A percentile compares a stretch with the other conserved stretches of the same genome.
These are phyloP conservation scores for Fusarium brachygibbosum DNA, from an alignment of 2,329 filamentous ascomycete genomes.

Conservation along the genomic window DNA sequence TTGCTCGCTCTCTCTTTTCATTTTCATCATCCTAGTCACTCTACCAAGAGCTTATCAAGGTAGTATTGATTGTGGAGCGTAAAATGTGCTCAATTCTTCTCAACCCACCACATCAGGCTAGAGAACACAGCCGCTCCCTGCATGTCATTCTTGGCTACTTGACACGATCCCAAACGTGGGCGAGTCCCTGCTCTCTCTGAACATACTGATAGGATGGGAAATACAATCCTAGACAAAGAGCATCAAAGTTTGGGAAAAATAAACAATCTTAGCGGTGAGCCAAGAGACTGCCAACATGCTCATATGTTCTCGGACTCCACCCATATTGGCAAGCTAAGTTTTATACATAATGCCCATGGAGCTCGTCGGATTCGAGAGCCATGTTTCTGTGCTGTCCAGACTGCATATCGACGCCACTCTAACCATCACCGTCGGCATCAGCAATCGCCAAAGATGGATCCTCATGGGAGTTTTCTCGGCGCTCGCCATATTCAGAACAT, in stretches of 20 bases:
- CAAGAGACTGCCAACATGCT: not conserved
- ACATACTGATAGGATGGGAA: not conserved
- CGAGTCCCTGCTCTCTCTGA: rapidly evolving
- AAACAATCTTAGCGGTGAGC: not conserved
- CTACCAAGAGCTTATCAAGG: not conserved
- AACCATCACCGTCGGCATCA: no score
- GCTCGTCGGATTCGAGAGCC: not conserved
- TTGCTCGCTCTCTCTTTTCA: not conserved
- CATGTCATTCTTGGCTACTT: not conserved
- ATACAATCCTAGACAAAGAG: rapidly evolving
- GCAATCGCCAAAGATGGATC: not conserved
- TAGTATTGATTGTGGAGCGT: not conserved
- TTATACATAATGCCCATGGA: not conserved
- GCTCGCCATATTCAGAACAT: not conserved
- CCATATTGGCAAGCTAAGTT: not conserved
- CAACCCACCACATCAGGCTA: not conserved
- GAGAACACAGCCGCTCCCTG: rapidly evolving
- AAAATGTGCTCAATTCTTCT: slow-evolving; percentile 5
- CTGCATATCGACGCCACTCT: not conserved
- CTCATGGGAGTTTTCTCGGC: not conserved
- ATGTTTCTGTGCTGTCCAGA: not conserved
- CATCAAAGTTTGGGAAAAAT: not conserved
- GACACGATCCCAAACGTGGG: not conserved
- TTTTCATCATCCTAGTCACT: rapidly evolving
- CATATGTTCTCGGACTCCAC: not conserved